Percentiles rank a stretch among this genome's conserved stretches.
These are phyloP conservation scores for Asterophora lycoperdoides DNA, from an alignment of 768 basidiomycete species.

Conservation along the genomic window DNA sequence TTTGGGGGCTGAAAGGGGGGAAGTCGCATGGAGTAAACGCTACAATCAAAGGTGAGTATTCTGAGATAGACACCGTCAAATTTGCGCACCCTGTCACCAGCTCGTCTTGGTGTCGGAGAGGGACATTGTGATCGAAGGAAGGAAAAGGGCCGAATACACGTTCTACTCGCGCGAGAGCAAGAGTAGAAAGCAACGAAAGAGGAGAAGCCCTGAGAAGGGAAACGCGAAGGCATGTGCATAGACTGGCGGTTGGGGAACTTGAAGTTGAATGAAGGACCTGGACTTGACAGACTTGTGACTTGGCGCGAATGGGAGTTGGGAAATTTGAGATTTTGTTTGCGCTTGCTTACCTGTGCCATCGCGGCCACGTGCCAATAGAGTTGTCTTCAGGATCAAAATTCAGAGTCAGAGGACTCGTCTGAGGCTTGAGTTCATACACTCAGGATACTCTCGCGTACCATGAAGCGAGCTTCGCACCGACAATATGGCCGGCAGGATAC, in stretches of 20 bases:
- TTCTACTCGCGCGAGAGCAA: constrained; percentile 39
- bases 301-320: neutral
- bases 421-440: neutral
- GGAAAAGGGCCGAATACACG: constrained; percentile 34
- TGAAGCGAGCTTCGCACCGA: too few species aligned
- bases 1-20: constrained; percentile 51
- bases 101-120: constrained; percentile 23
- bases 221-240: constrained; percentile 46
- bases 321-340: constrained; percentile 34
- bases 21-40: constrained; percentile 76
- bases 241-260: neutral
- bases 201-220: constrained; percentile 45
- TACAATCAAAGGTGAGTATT: constrained; percentile 29
- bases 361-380: constrained; percentile 7
- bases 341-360: constrained; percentile 19
- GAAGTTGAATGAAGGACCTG: too few species aligned
- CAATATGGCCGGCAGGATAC: neutral
- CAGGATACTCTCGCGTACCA: neutral
- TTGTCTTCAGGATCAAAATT: too few species aligned
- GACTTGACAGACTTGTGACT: neutral
- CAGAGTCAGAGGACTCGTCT: too few species aligned
- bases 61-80: constrained; percentile 10
- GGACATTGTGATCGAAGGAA: constrained; percentile 36
- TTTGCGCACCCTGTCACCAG: constrained; percentile 37
- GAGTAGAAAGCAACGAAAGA: constrained; percentile 57